Evolutionary conservation across 306 rosid species (phyloP).

Genomic region (Cercis canadensis): DNA sequence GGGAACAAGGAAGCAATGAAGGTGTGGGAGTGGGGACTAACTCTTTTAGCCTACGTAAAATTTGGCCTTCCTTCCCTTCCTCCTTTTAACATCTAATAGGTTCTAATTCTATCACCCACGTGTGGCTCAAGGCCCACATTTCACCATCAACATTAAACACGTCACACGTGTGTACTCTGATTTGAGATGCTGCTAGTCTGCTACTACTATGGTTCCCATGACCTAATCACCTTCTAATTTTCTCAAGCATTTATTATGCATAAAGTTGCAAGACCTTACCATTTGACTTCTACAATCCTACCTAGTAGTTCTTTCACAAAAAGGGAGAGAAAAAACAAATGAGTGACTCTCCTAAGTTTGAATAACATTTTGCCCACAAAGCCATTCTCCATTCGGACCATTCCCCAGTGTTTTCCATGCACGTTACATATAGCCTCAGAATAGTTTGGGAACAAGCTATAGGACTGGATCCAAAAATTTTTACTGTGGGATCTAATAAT

Average conservation of each 20-base stretch:
- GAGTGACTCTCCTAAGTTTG: too few relatives aligned
- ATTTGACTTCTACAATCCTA: neutral
- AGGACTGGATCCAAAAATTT: too few relatives aligned
- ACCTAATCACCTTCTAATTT: neutral
- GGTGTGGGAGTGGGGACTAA: slow-evolving; percentile 43
- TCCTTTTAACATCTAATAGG: slow-evolving; percentile 34
- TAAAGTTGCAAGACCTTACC: slow-evolving; percentile 19
- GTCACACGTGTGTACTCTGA: slow-evolving; percentile 54
- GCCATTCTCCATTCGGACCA: too few relatives aligned
- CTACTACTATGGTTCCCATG: slow-evolving; percentile 1
- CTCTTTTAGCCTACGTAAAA: slow-evolving; percentile 34
- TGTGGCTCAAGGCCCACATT: slow-evolving; percentile 58
- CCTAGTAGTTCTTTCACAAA: neutral
- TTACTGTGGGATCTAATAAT: neutral
- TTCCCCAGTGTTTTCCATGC: too few relatives aligned
- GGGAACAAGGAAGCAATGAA: slow-evolving; percentile 46
- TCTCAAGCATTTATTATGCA: slow-evolving; percentile 12
- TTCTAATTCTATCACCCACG: slow-evolving; percentile 55
- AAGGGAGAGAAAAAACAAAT: too few relatives aligned
- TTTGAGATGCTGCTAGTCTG: slow-evolving; percentile 18
- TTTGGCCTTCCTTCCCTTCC: slow-evolving; percentile 39
- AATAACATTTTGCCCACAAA: too few relatives aligned
- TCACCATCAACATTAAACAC: slow-evolving; percentile 46
- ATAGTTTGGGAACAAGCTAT: too few relatives aligned
- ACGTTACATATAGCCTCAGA: too few relatives aligned